A percentile compares a stretch with the other conserved stretches of the same genome.
phyloP scores from a whole-genome alignment of 192 early-diverging fungal species.

The Podila minutissima region DNA sequence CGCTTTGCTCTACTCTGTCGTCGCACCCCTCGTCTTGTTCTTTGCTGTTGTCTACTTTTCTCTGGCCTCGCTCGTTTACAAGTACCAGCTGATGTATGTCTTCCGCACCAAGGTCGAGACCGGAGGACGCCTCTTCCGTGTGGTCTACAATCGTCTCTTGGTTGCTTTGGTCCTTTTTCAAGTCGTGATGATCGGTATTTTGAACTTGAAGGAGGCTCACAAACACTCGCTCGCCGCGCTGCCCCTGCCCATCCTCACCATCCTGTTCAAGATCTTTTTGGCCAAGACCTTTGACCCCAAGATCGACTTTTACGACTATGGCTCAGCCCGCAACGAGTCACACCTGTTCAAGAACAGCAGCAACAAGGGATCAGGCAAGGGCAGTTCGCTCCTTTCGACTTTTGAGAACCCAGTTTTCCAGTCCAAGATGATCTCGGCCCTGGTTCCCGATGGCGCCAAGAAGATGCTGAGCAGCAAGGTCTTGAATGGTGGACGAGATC shows the following conservation, averaged over 20 bases:
- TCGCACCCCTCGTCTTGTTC: constrained; percentile 73
- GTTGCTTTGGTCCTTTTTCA: constrained; percentile 74
- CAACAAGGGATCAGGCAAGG: constrained; percentile 8
- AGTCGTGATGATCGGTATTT: constrained; percentile 68
- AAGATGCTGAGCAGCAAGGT: constrained; percentile 70
- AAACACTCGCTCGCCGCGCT: constrained; percentile 58
- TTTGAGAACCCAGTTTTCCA: constrained; percentile 76
- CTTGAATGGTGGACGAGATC: constrained; percentile 60
- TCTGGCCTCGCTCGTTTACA: constrained; percentile 74
- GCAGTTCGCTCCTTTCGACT: constrained; percentile 54
- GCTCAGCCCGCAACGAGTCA: constrained; percentile 51
- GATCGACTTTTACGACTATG: constrained; percentile 63
- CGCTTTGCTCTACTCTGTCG: constrained; percentile 75
- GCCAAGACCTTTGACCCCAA: constrained; percentile 56
- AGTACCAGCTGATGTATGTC: constrained; percentile 79
- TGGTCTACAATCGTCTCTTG: constrained; percentile 74
- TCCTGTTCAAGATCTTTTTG: constrained; percentile 62
- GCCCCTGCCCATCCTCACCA: constrained; percentile 70
- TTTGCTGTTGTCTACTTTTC: constrained; percentile 73
- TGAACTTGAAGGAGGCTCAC: constrained; percentile 58
- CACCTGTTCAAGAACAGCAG: constrained; percentile 38
- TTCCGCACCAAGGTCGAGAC: constrained; percentile 78
- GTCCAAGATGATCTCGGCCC: constrained; percentile 68
- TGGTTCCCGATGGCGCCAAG: constrained; percentile 73
- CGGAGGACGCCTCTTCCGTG: constrained; percentile 77